Conservation (phyloP, 768 basidiomycete genomes). For the Naganishia randhawae region DNA sequence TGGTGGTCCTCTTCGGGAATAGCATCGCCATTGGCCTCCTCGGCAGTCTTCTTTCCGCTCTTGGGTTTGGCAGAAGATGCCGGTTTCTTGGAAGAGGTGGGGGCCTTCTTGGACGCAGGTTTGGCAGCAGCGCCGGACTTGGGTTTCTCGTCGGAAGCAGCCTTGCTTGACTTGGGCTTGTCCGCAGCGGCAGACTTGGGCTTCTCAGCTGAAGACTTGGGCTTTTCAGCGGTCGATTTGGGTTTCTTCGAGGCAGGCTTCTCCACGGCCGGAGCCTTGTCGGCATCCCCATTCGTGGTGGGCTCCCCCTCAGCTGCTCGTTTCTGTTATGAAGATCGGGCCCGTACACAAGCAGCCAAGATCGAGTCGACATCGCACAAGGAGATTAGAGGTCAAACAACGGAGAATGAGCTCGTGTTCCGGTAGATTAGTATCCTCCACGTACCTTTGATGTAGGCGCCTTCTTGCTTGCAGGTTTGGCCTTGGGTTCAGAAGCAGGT, state of each 20-base stretch:
- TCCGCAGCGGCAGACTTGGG: slow-evolving; percentile 10
- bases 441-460: slow-evolving; percentile 34
- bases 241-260: slow-evolving; percentile 29
- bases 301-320: slow-evolving; percentile 29
- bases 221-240: slow-evolving; percentile 21
- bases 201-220: slow-evolving; percentile 20
- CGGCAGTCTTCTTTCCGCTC: slow-evolving; percentile 19
- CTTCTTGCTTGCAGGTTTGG: slow-evolving; percentile 32
- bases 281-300: slow-evolving; percentile 27
- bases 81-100: slow-evolving; percentile 23
- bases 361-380: background rate
- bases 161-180: slow-evolving; percentile 29
- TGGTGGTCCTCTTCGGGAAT: slow-evolving; percentile 35
- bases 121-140: slow-evolving; percentile 23
- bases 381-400: background rate
- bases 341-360: no score
- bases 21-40: slow-evolving; percentile 23
- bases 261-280: slow-evolving; percentile 24
- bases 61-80: slow-evolving; percentile 32
- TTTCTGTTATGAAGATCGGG: slow-evolving; percentile 25
- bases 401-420: no score
- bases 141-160: slow-evolving; percentile 15
- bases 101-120: slow-evolving; percentile 23
- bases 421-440: background rate
- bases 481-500: slow-evolving; percentile 11